Conservation (phyloP, 345 rosid species). For the Cardiospermum halicacabum region DNA sequence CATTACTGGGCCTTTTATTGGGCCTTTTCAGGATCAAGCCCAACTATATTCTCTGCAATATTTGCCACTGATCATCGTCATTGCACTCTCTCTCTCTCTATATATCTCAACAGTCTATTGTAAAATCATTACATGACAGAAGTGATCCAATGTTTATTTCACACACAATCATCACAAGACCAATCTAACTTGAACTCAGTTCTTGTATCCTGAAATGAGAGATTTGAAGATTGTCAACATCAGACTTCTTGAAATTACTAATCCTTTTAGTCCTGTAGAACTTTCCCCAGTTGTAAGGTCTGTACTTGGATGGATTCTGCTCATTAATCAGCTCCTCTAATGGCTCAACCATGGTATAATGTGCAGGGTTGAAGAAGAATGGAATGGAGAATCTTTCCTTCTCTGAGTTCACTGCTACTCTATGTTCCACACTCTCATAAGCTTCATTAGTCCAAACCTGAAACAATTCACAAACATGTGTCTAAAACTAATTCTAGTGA, state of each 20-base stretch:
- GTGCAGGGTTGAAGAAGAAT: conserved; percentile 37
- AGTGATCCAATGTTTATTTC: too few relatives aligned
- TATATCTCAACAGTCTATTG: too few relatives aligned
- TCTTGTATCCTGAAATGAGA: conserved; percentile 43
- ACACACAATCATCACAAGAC: too few relatives aligned
- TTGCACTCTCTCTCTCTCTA: too few relatives aligned
- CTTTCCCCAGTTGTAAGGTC: conserved; percentile 60
- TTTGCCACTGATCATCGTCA: too few relatives aligned
- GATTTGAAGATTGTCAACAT: conserved; percentile 55
- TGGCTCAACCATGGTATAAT: conserved; percentile 41
- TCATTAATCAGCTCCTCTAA: conserved; percentile 44
- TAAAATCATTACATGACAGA: too few relatives aligned
- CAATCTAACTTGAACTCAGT: not conserved
- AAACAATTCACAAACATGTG: not conserved
- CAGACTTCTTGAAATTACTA: conserved; percentile 57
- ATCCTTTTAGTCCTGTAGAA: conserved; percentile 46
- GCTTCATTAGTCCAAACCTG: conserved; percentile 53
- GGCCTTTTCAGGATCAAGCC: too few relatives aligned
- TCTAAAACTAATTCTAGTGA: too few relatives aligned
- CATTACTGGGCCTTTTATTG: too few relatives aligned
- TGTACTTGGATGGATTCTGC: conserved; percentile 45
- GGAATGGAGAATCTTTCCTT: conserved; percentile 46
- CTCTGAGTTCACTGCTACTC: conserved; percentile 37
- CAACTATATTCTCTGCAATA: too few relatives aligned
- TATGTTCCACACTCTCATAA: conserved; percentile 47